phyloP scores from a whole-genome alignment of 2,329 filamentous ascomycete species.

The Anthostomella pinea region DNA sequence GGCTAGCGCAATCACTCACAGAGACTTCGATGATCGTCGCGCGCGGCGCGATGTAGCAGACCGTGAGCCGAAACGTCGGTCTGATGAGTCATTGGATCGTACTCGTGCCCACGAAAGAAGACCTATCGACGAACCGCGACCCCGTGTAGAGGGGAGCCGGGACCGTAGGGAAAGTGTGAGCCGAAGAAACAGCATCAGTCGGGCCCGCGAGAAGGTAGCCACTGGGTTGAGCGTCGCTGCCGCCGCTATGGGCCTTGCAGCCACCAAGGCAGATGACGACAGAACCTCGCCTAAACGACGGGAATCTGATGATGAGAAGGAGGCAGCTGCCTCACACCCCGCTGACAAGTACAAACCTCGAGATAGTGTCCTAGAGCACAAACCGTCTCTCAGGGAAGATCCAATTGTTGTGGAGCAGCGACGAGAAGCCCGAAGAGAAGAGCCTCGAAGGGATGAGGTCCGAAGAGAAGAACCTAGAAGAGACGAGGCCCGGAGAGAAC shows the following conservation, averaged over 20 bases:
- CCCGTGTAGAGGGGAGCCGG: conserved; percentile 26
- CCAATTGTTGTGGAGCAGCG: conserved; percentile 22
- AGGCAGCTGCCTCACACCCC: conserved; percentile 18
- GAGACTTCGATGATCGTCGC: conserved; percentile 41
- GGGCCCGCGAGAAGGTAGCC: conserved; percentile 47
- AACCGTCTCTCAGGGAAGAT: conserved; percentile 22
- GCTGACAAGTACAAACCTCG: conserved; percentile 30
- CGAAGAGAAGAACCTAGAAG: too few species aligned
- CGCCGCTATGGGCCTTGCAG: conserved; percentile 46
- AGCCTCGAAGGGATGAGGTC: too few species aligned
- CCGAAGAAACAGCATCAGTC: conserved; percentile 38
- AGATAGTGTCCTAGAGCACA: conserved; percentile 23
- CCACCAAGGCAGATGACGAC: conserved; percentile 37
- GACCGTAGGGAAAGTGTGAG: conserved; percentile 31
- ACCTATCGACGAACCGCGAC: conserved; percentile 18
- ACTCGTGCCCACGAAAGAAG: conserved; percentile 23
- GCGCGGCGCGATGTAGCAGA: conserved; percentile 35
- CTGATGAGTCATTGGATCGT: conserved; percentile 29
- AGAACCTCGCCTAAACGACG: conserved; percentile 30
- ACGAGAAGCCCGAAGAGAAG: conserved; percentile 24
- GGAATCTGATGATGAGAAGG: conserved; percentile 26
- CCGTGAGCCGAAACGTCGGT: conserved; percentile 27
- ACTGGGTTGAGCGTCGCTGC: conserved; percentile 48
- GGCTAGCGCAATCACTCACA: conserved; percentile 28
- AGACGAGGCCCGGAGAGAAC: too few species aligned